Conservation (phyloP, 2,329 filamentous ascomycete species). For the Zarea fungicola region DNA sequence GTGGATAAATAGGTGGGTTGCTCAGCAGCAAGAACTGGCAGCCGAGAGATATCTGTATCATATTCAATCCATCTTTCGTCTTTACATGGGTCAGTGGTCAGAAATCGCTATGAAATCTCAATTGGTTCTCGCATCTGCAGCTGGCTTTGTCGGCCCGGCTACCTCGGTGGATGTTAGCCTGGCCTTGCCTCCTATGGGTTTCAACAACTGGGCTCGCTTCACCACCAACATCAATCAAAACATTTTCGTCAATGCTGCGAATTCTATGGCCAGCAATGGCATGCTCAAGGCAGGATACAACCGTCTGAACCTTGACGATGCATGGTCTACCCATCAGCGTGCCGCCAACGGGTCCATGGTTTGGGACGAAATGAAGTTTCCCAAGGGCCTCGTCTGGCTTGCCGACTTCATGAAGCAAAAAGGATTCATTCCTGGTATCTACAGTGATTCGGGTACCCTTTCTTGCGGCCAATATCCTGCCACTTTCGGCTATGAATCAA, state of each 20-base stretch:
- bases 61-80: no score
- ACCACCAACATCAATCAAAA: constrained; percentile 43
- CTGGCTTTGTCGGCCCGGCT: constrained; percentile 2
- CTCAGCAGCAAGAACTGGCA: no score
- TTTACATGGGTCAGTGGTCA: not conserved
- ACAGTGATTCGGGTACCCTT: constrained; percentile 37
- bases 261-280: constrained; percentile 37
- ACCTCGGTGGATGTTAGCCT: constrained; percentile 5
- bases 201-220: constrained; percentile 47
- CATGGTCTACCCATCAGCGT: constrained; percentile 35
- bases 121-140: constrained; percentile 11
- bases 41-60: no score
- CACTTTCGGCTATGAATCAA: constrained; percentile 33
- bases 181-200: constrained; percentile 42
- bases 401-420: constrained; percentile 30
- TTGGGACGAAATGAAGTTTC: constrained; percentile 37
- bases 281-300: constrained; percentile 30
- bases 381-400: constrained; percentile 37
- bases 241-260: constrained; percentile 41
- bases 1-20: constrained; percentile 5
- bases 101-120: constrained; percentile 12
- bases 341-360: constrained; percentile 32
- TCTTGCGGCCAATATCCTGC: constrained; percentile 41
- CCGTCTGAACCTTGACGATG: constrained; percentile 40
- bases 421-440: constrained; percentile 42